phyloP scores from a whole-genome alignment of 2,329 filamentous ascomycete species.

The Coniochaeta pulveracea region DNA sequence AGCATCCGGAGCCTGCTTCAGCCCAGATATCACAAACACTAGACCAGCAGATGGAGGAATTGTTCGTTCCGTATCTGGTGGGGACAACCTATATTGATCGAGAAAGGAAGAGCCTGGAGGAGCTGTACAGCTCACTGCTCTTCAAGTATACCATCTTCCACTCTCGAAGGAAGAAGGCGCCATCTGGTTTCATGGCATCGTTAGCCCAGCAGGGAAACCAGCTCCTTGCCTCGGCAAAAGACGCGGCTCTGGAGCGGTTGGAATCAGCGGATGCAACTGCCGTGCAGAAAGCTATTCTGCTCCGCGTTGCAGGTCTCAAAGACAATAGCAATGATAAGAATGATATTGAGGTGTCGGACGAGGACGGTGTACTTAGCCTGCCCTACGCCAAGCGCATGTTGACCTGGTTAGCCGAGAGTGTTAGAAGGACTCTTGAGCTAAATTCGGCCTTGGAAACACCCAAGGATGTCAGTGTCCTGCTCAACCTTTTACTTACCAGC shows the following conservation, averaged over 20 bases:
- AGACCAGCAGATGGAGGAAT: constrained; percentile 64
- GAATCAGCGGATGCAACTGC: constrained; percentile 81
- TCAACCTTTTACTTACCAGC: constrained; percentile 72
- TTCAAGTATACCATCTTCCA: constrained; percentile 98
- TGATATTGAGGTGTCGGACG: constrained; percentile 82
- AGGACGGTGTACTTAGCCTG: constrained; percentile 74
- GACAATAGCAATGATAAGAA: constrained; percentile 64
- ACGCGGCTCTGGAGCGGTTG: constrained; percentile 80
- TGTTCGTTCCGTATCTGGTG: constrained; percentile 61
- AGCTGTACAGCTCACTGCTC: constrained; percentile 78
- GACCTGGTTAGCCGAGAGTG: constrained; percentile 92
- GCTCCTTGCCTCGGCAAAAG: constrained; percentile 74
- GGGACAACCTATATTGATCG: constrained; percentile 61
- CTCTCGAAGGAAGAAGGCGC: constrained; percentile 73
- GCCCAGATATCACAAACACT: constrained; percentile 70
- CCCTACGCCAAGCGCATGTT: constrained; percentile 96
- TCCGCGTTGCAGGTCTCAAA: constrained; percentile 77
- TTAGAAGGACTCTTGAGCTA: constrained; percentile 84
- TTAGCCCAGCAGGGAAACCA: constrained; percentile 85
- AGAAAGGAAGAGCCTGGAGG: constrained; percentile 60
- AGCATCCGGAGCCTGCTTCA: constrained; percentile 85
- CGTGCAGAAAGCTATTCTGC: constrained; percentile 82
- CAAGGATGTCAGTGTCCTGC: constrained; percentile 79
- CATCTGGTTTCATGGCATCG: constrained; percentile 85
- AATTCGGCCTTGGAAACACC: constrained; percentile 79